Conservation (phyloP, 2,329 filamentous ascomycete species). For the Rutstroemia sp. region DNA sequence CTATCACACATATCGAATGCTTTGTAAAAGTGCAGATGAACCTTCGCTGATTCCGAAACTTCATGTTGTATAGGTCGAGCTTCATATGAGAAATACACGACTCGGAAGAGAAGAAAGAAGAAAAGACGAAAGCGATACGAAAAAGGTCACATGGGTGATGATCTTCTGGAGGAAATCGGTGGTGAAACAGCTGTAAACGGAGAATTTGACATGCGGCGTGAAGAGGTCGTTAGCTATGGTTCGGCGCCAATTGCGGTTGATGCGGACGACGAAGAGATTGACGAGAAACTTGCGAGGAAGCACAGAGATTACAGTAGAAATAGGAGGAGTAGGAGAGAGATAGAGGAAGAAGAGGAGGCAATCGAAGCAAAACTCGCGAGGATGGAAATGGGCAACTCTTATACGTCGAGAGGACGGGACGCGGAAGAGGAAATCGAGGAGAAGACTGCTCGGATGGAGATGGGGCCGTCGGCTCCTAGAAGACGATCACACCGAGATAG, state of each 20-base stretch:
- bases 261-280: constrained; percentile 1
- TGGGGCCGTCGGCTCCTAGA: neutral
- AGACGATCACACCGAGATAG: neutral
- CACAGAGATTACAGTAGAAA: neutral
- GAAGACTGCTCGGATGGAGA: neutral
- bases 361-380: neutral
- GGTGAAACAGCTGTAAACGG: constrained; percentile 1
- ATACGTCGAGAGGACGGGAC: neutral
- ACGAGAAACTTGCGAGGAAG: neutral
- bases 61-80: neutral
- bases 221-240: constrained; percentile 9
- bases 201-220: neutral
- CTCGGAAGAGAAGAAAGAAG: constrained; percentile 8
- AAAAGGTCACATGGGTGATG: constrained; percentile 3
- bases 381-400: neutral
- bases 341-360: constrained; percentile 1
- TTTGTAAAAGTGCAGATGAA: neutral
- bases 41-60: neutral
- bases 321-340: neutral
- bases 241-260: neutral
- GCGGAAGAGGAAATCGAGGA: neutral
- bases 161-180: constrained; percentile 2
- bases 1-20: neutral
- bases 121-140: neutral
- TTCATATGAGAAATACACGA: neutral